phyloP scores from a whole-genome alignment of 1,284 basidiomycete genomes.

The Papiliotrema nemorosa region DNA sequence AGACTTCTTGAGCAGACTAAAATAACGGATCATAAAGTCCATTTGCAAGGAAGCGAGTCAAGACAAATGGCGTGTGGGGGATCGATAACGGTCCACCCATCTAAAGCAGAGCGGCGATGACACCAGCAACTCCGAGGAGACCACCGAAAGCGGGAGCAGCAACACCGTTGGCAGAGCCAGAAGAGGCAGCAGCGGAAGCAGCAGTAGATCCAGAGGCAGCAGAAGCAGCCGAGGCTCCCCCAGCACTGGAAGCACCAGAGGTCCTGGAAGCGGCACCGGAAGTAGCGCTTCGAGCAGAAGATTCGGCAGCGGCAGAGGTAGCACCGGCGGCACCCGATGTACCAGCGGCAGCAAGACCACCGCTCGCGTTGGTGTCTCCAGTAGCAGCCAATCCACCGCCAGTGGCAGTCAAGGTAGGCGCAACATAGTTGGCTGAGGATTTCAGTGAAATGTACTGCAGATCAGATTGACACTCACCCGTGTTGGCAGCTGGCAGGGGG shows the following conservation, averaged over 20 bases:
- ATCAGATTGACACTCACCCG: slow-evolving; percentile 12
- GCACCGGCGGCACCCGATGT: slow-evolving; percentile 12
- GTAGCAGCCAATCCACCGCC: slow-evolving; percentile 44
- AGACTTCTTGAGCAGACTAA: no score
- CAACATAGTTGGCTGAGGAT: slow-evolving; percentile 25
- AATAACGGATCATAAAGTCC: no score
- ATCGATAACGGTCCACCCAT: slow-evolving; percentile 1
- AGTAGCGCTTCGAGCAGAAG: slow-evolving; percentile 2
- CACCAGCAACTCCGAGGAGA: slow-evolving; percentile 31
- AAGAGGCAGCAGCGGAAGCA: slow-evolving; percentile 8
- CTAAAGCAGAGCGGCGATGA: slow-evolving; percentile 38
- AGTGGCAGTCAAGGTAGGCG: slow-evolving; percentile 42
- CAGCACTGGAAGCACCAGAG: slow-evolving; percentile 5
- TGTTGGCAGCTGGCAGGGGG: slow-evolving; percentile 24
- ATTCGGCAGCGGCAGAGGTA: slow-evolving; percentile 9
- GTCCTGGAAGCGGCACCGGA: slow-evolving; percentile 7
- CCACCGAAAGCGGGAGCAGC: slow-evolving; percentile 17
- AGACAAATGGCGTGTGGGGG: no score
- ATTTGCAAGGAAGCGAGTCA: no score
- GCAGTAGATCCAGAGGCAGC: slow-evolving; percentile 9
- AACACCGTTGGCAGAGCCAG: slow-evolving; percentile 2
- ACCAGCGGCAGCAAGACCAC: slow-evolving; percentile 6
- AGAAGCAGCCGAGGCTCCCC: slow-evolving; percentile 8
- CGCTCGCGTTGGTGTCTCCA: slow-evolving; percentile 19
- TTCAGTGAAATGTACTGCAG: background rate